phyloP scores from a whole-genome alignment of 2,329 filamentous ascomycete genomes.

The Graphilbum fragrans region DNA sequence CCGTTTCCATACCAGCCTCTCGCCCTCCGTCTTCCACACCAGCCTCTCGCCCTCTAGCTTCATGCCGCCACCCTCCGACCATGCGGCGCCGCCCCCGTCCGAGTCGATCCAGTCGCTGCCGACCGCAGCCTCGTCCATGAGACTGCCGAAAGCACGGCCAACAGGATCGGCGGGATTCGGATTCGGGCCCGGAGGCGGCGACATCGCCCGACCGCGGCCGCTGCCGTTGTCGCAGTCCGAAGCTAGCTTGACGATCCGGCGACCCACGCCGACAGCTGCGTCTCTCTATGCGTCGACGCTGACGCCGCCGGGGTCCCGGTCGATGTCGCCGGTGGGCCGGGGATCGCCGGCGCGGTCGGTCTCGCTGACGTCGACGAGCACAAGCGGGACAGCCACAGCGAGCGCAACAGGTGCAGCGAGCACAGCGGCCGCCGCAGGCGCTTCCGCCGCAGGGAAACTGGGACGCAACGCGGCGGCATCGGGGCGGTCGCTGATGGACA shows the following conservation, averaged over 20 bases:
- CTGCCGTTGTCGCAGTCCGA: conserved; percentile 38
- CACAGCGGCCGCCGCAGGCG: not conserved
- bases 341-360: conserved; percentile 42
- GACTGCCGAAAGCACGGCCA: conserved; percentile 36
- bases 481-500: conserved; percentile 22
- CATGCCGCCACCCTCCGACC: conserved; percentile 53
- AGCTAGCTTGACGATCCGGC: conserved; percentile 34
- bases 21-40: not conserved
- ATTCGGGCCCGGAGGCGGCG: not conserved
- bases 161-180: not conserved
- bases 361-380: conserved; percentile 28
- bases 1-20: no score
- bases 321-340: conserved; percentile 53
- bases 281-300: conserved; percentile 54
- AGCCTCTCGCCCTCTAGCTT: conserved; percentile 20
- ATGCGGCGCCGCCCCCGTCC: conserved; percentile 51
- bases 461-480: not conserved
- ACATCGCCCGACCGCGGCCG: conserved; percentile 19
- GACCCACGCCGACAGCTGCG: conserved; percentile 45
- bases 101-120: conserved; percentile 60
- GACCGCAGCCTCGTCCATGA: conserved; percentile 47
- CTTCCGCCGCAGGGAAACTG: no score
- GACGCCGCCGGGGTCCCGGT: conserved; percentile 55
- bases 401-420: conserved; percentile 23
- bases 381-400: not conserved